phyloP scores from a whole-genome alignment of 352 stramenopile genomes.

The Phytopythium litorale region DNA sequence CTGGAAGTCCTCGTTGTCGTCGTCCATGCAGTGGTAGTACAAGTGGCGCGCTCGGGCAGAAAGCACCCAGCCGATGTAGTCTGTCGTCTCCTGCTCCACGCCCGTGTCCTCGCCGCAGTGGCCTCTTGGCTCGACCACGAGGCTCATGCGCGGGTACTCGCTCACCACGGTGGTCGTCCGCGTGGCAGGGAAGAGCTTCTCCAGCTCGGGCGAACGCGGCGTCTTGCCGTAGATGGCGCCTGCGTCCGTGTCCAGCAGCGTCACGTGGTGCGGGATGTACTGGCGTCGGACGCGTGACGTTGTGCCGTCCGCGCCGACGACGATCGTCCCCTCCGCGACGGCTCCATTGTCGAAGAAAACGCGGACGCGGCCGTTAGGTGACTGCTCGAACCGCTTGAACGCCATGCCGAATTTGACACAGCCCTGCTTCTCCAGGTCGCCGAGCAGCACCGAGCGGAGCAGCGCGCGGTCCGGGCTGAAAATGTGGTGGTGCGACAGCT shows the following conservation, averaged over 20 bases:
- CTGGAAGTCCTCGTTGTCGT: background rate
- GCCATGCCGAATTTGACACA: constrained; percentile 49
- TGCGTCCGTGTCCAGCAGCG: constrained; percentile 57
- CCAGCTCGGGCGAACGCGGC: constrained; percentile 39
- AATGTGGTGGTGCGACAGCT: constrained; percentile 27
- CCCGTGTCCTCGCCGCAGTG: background rate
- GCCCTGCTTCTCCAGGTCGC: constrained; percentile 44
- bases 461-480: constrained; percentile 48
- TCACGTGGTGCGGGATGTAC: constrained; percentile 38
- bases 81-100: constrained; percentile 22
- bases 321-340: constrained; percentile 35
- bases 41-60: constrained; percentile 42
- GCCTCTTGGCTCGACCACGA: constrained; percentile 50
- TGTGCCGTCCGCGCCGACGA: constrained; percentile 55
- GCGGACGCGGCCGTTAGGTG: constrained; percentile 42
- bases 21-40: constrained; percentile 22
- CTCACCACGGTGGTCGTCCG: constrained; percentile 45
- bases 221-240: constrained; percentile 72
- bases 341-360: constrained; percentile 52
- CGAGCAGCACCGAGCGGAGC: constrained; percentile 38
- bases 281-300: constrained; percentile 56
- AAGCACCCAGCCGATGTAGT: constrained; percentile 66
- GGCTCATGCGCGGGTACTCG: constrained; percentile 39
- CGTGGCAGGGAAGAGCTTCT: constrained; percentile 39
- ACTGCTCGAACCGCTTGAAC: constrained; percentile 42